A percentile compares a stretch with the other conserved stretches of the same genome.
Evolutionary conservation across 305 asterid species (phyloP).

Genomic region (Plantago coronopus): DNA sequence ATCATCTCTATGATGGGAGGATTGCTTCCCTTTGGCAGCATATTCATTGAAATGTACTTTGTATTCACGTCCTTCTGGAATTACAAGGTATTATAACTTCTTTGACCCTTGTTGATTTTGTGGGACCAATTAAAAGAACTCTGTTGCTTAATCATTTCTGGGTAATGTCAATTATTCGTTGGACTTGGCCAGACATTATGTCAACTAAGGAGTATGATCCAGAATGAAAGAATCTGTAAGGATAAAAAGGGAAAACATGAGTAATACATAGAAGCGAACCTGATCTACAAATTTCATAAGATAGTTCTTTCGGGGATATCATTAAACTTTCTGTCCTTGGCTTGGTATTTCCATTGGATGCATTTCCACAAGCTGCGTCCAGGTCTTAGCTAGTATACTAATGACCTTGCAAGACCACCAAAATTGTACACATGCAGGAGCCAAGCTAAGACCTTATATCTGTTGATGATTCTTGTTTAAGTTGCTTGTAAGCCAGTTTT

Average conservation of each 20-base stretch:
- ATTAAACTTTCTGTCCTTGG: neutral
- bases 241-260: neutral
- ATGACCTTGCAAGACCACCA: slow-evolving; percentile 1
- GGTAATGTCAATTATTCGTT: neutral
- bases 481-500: neutral
- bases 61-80: slow-evolving; percentile 74
- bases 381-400: neutral
- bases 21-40: slow-evolving; percentile 63
- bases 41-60: slow-evolving; percentile 62
- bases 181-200: neutral
- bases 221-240: neutral
- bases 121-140: neutral
- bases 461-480: neutral
- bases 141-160: neutral
- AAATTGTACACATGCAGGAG: neutral
- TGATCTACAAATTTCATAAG: neutral
- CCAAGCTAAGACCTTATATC: neutral
- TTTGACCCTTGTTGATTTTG: slow-evolving; percentile 15
- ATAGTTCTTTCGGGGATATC: neutral
- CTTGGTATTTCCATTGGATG: neutral
- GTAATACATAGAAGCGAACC: neutral
- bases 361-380: neutral
- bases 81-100: slow-evolving; percentile 37
- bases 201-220: neutral
- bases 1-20: slow-evolving; percentile 63